Evolutionary conservation across 2,329 filamentous ascomycete species (phyloP), one percentile per base, ranked within the genome.

Genomic region (Phialophora tarda): DNA sequence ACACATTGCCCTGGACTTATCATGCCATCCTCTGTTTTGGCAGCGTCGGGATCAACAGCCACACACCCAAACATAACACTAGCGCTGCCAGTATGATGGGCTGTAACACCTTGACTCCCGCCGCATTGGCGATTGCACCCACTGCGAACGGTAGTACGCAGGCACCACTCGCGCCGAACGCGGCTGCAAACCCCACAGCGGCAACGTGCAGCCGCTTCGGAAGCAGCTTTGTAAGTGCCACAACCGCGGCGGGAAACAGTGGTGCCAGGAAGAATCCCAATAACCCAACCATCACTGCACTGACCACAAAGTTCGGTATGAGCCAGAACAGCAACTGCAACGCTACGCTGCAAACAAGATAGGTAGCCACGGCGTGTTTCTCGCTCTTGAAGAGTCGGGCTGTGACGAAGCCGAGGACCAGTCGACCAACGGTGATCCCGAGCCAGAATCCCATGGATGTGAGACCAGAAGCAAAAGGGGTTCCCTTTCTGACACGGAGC

Each of bases 241-340:
- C 68, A 28, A 71, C 66, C 32, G 58, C 70, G 12, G 70, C 88
- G 0, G 91, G 90, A 73, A 92, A 93, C 30, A 93, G 77, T 0
- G 91, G 91, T 0, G 91, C 91, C 0, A 93, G 82, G 73, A 93
- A 91, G 80, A 93, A 91, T 1, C 91, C 91, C 64, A 92, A 82
- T 0, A 92, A 78, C 0, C 85, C 81, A 24, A 92, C 88, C 50
- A 89, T 87, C 30, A 92, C 81, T n/a, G 89, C 86, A 0, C 89
- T 90, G 41, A 90, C 87, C 62, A 89, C 82, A 73, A 92, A 90
- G 63, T 85, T 86, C 0, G 90, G 89, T 1, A 93, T 87, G 7
- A 92, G 85, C 90, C 91, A 94, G 81, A 92, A 93, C 63, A 92
- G 76, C 4, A 93, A 79, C 77, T 93, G 84, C 34, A 92, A 80